A percentile compares a stretch with the other conserved stretches of the same genome.
phyloP scores from a whole-genome alignment of 1,139 yeast species.

The Kodamaea suecica region DNA sequence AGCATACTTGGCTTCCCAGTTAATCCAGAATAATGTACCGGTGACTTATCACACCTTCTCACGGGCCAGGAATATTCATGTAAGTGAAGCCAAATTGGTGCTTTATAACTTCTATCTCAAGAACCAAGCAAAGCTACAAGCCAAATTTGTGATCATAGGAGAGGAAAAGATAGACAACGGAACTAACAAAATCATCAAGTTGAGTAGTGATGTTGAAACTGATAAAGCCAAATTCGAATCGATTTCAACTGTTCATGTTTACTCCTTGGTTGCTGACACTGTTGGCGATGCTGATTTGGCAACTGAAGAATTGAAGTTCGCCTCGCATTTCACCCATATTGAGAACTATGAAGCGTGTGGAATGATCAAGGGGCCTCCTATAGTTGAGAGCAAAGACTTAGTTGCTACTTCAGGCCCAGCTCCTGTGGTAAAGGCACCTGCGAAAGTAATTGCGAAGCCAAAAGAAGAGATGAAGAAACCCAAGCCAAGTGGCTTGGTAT shows the following conservation, averaged over 20 bases:
- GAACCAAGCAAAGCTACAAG: conserved; percentile 30
- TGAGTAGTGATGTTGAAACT: conserved; percentile 17
- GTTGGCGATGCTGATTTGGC: conserved; percentile 27
- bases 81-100: conserved; percentile 27
- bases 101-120: conserved; percentile 32
- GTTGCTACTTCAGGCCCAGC: conserved; percentile 5
- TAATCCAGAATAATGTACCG: conserved; percentile 24
- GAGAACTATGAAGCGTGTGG: conserved; percentile 28
- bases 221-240: conserved; percentile 4
- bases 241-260: conserved; percentile 29
- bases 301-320: conserved; percentile 26
- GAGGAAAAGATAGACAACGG: conserved; percentile 11
- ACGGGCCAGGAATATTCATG: conserved; percentile 26
- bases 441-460: neutral
- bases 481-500: conserved; percentile 14
- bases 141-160: conserved; percentile 37
- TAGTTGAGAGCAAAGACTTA: conserved; percentile 15
- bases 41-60: conserved; percentile 33
- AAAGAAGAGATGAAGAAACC: conserved; percentile 9
- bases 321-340: conserved; percentile 18
- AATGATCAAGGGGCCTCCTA: conserved; percentile 33
- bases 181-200: conserved; percentile 17
- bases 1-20: conserved; percentile 23
- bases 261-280: conserved; percentile 24
- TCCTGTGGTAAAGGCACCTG: neutral